Conservation (phyloP, 345 rosid genomes). For the Abelmoschus esculentus region DNA sequence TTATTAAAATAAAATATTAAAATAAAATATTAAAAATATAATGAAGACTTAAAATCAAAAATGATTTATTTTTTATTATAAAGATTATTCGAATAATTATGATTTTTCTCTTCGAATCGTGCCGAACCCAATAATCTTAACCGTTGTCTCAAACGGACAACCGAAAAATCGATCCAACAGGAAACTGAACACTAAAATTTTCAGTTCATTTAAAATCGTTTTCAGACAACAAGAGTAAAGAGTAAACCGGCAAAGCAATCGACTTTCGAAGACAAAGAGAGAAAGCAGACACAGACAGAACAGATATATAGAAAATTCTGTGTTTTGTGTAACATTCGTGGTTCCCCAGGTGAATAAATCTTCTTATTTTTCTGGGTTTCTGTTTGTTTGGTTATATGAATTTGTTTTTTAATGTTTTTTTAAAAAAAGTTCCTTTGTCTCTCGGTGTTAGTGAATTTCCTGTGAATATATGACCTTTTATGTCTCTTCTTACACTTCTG, state of each 20-base stretch:
- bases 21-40: too few species aligned
- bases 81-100: not conserved
- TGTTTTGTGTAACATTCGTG: not conserved
- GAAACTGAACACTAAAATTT: not conserved
- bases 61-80: not conserved
- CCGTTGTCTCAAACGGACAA: not conserved
- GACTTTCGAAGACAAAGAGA: not conserved
- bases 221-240: not conserved
- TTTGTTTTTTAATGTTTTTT: not conserved
- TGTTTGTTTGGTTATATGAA: not conserved
- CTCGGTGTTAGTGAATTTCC: not conserved
- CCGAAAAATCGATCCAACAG: not conserved
- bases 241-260: not conserved
- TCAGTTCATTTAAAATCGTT: not conserved
- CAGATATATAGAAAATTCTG: not conserved
- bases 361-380: not conserved
- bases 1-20: too few species aligned
- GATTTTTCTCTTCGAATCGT: not conserved
- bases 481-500: not conserved
- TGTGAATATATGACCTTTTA: not conserved
- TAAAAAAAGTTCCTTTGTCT: not conserved
- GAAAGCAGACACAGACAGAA: not conserved
- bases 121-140: not conserved
- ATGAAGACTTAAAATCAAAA: not conserved
- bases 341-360: constrained; percentile 11